Conservation (phyloP, 768 basidiomycete species). For the Artomyces pyxidatus region DNA sequence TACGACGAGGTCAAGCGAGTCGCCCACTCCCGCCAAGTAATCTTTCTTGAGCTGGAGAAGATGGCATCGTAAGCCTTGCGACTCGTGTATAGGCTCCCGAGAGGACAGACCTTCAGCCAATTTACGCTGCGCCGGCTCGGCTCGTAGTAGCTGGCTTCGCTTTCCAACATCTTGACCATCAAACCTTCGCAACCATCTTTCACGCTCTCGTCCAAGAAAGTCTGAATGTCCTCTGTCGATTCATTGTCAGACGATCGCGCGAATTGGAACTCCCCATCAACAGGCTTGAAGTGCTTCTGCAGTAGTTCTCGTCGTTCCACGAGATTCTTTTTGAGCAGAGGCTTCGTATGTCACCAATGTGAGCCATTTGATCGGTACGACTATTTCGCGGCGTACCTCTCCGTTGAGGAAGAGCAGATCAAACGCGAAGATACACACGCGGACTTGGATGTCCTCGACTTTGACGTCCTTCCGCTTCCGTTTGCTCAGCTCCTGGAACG, state of each 20-base stretch:
- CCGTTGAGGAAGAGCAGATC: slow-evolving; percentile 96
- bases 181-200: slow-evolving; percentile 98
- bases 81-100: too few species aligned
- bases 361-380: background rate
- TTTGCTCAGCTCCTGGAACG: slow-evolving; percentile 94
- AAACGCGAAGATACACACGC: slow-evolving; percentile 94
- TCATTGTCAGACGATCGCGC: slow-evolving; percentile 87
- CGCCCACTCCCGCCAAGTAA: slow-evolving; percentile 92
- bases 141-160: slow-evolving; percentile 87
- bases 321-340: slow-evolving; percentile 72
- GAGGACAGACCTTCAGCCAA: slow-evolving; percentile 80
- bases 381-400: slow-evolving; percentile 54
- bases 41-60: slow-evolving; percentile 94
- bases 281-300: slow-evolving; percentile 67
- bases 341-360: slow-evolving; percentile 35
- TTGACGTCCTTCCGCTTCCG: slow-evolving; percentile 98
- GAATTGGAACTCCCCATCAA: slow-evolving; percentile 88
- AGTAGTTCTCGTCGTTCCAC: slow-evolving; percentile 71
- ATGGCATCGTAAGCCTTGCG: too few species aligned
- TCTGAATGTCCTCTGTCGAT: slow-evolving; percentile 88
- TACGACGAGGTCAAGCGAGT: slow-evolving; percentile 96
- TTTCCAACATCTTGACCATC: slow-evolving; percentile 99
- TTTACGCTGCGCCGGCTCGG: slow-evolving; percentile 93
- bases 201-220: slow-evolving; percentile 92
- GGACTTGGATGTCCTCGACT: slow-evolving; percentile 94